Conservation (phyloP, 345 rosid species). For the Euclidium syriacum region DNA sequence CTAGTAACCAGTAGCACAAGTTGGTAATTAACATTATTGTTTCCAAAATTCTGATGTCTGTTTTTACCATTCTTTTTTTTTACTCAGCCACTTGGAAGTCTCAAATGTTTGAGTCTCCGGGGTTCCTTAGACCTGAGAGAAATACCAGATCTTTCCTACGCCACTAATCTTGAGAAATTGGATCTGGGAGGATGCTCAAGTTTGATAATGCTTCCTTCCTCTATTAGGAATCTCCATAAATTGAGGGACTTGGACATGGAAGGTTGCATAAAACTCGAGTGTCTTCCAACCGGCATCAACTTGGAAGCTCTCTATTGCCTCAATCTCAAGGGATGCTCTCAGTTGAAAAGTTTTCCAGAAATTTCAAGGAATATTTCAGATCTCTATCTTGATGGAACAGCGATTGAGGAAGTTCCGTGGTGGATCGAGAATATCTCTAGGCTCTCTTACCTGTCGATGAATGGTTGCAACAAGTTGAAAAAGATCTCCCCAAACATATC, state of each 20-base stretch:
- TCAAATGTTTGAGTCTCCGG: constrained; percentile 4
- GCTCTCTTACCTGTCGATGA: background rate
- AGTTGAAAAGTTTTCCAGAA: constrained; percentile 6
- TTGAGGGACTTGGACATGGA: constrained; percentile 1
- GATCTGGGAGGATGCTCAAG: constrained; percentile 10
- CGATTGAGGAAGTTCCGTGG: constrained; percentile 12
- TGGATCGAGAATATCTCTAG: background rate
- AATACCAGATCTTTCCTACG: constrained; percentile 15
- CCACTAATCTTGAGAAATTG: constrained; percentile 7
- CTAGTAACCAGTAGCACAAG: background rate
- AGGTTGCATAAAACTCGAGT: background rate
- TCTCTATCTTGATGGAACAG: constrained; percentile 1
- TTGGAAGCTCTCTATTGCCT: background rate
- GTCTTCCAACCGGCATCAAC: background rate
- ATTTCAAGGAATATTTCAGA: background rate
- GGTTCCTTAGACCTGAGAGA: background rate
- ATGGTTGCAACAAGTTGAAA: background rate
- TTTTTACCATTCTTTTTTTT: background rate
- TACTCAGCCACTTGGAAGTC: constrained; percentile 11
- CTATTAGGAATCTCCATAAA: background rate
- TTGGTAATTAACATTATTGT: background rate
- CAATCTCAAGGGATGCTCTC: constrained; percentile 14
- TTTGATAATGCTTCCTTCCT: background rate
- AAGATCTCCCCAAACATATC: constrained; percentile 10
- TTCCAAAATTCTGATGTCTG: background rate